Conservation (phyloP, 1,284 basidiomycete genomes). For the Pseudozyma sp. region DNA sequence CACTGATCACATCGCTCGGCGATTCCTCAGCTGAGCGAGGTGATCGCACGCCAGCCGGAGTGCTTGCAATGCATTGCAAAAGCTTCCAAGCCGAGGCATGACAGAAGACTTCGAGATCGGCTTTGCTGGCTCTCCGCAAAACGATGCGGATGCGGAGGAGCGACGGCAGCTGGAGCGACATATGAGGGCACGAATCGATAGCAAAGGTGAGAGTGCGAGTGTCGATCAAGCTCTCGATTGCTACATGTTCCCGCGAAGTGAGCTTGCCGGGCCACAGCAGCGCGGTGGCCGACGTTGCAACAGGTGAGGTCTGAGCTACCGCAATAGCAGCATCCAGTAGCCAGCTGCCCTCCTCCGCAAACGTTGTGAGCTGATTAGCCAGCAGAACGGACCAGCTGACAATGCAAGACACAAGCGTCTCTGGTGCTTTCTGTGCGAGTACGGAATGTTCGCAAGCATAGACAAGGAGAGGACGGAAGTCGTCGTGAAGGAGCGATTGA, state of each 20-base stretch:
- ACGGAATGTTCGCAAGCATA: slow-evolving; percentile 39
- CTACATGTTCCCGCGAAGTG: slow-evolving; percentile 9
- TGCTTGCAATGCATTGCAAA: slow-evolving; percentile 19
- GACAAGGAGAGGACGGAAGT: slow-evolving; percentile 78
- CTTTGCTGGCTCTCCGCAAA: slow-evolving; percentile 11
- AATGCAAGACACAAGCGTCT: slow-evolving; percentile 31
- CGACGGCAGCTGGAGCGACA: slow-evolving; percentile 25
- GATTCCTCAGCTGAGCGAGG: slow-evolving; percentile 4
- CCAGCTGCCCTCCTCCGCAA: slow-evolving; percentile 11
- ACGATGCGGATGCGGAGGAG: slow-evolving; percentile 28
- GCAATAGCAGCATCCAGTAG: slow-evolving; percentile 29
- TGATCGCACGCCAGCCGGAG: neutral
- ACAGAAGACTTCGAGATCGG: slow-evolving; percentile 16
- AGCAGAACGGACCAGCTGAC: slow-evolving; percentile 21
- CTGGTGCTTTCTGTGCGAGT: slow-evolving; percentile 10
- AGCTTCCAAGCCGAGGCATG: slow-evolving; percentile 19
- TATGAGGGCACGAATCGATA: slow-evolving; percentile 74
- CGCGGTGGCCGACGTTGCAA: slow-evolving; percentile 22
- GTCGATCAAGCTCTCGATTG: slow-evolving; percentile 29
- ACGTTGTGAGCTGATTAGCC: neutral
- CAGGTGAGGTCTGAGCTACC: slow-evolving; percentile 16
- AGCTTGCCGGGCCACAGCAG: slow-evolving; percentile 35
- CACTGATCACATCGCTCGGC: slow-evolving; percentile 31
- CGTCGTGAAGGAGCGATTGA: slow-evolving; percentile 77
- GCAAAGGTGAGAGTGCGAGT: slow-evolving; percentile 70